phyloP scores from a whole-genome alignment of 345 rosid genomes.

The Sonneratia caseolaris region DNA sequence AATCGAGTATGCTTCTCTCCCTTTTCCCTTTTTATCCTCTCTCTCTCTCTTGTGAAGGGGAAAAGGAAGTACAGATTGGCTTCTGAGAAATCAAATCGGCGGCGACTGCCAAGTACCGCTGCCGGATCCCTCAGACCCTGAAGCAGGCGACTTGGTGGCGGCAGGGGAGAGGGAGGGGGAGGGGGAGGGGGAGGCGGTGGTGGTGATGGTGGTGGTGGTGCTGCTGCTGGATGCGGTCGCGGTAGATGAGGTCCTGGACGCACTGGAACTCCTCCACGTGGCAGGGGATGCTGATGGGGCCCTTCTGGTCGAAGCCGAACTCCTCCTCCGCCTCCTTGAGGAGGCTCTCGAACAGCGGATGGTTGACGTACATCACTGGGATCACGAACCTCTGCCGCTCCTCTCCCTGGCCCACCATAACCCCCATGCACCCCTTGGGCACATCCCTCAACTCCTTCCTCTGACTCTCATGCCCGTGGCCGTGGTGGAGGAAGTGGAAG shows the following conservation, averaged over 20 bases:
- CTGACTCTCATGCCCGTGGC: slow-evolving; percentile 7
- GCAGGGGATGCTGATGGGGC: slow-evolving; percentile 75
- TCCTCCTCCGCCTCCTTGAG: slow-evolving; percentile 68
- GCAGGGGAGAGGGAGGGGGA: slow-evolving; percentile 18
- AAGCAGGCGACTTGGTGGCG: slow-evolving; percentile 36
- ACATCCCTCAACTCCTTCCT: slow-evolving; percentile 17
- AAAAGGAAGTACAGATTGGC: too few species aligned
- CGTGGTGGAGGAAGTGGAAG: slow-evolving; percentile 12
- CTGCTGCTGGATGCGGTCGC: slow-evolving; percentile 5
- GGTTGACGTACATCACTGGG: slow-evolving; percentile 70
- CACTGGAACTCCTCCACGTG: slow-evolving; percentile 58
- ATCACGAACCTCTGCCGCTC: slow-evolving; percentile 62
- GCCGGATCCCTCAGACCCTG: neutral
- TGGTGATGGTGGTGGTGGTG: too few species aligned
- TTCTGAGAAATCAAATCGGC: too few species aligned
- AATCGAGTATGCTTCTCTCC: too few species aligned
- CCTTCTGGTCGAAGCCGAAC: slow-evolving; percentile 60
- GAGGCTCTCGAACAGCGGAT: slow-evolving; percentile 57
- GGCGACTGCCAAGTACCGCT: too few species aligned
- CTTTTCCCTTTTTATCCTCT: too few species aligned
- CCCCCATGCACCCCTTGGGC: slow-evolving; percentile 65
- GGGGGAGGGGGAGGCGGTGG: slow-evolving; percentile 17
- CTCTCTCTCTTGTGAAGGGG: too few species aligned
- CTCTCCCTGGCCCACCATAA: slow-evolving; percentile 62
- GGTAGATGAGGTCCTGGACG: slow-evolving; percentile 52